Evolutionary conservation across 2,329 filamentous ascomycete species (phyloP).

Genomic region (Geosmithia flava): DNA sequence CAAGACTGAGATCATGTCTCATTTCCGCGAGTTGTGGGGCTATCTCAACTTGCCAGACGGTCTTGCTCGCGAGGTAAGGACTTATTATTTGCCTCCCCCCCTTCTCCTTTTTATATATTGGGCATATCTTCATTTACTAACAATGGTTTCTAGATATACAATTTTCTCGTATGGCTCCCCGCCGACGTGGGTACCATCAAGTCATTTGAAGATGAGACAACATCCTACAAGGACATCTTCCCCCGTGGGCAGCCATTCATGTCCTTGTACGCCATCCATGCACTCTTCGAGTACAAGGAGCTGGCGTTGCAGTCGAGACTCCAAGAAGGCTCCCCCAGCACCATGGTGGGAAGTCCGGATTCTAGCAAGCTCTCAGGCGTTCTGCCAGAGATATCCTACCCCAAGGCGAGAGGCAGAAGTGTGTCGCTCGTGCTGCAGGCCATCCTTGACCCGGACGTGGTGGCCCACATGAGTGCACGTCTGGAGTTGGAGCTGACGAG

Average conservation of each 20-base stretch:
- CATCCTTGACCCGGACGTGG: background rate
- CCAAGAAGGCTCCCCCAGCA: background rate
- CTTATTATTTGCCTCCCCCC: background rate
- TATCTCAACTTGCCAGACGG: constrained; percentile 64
- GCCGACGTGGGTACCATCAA: constrained; percentile 50
- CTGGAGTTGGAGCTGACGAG: background rate
- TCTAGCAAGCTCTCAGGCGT: no score
- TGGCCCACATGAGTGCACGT: background rate
- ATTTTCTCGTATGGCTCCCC: constrained; percentile 59
- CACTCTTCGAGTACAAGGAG: constrained; percentile 50
- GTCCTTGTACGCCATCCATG: constrained; percentile 59
- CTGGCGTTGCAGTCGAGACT: background rate
- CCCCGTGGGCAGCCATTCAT: constrained; percentile 58
- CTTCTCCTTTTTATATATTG: background rate
- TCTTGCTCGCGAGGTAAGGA: constrained; percentile 51
- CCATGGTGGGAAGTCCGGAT: no score
- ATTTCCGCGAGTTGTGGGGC: constrained; percentile 75
- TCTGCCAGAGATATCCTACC: background rate
- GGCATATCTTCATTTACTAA: background rate
- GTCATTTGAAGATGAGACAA: constrained; percentile 40
- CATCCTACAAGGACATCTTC: constrained; percentile 51
- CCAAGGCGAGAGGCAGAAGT: background rate
- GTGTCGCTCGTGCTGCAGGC: background rate
- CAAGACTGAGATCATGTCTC: constrained; percentile 66
- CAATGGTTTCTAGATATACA: constrained; percentile 40